phyloP scores from a whole-genome alignment of 371 early-diverging fungal genomes.

The Smittium culicis region DNA sequence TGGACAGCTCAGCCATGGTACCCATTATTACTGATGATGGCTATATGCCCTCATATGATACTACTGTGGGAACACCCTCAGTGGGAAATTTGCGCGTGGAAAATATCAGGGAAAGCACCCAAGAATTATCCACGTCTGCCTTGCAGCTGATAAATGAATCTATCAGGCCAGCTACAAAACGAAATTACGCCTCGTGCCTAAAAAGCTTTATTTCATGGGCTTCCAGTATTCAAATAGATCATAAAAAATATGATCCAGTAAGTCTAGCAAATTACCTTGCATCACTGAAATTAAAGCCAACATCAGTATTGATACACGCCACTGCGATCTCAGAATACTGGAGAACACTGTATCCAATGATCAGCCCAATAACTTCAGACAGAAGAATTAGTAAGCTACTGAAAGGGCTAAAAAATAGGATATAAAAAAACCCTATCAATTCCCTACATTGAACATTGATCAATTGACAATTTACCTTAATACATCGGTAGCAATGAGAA shows the following conservation, averaged over 20 bases:
- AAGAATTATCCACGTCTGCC: not conserved
- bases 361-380: not conserved
- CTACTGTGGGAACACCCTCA: not conserved
- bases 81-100: not conserved
- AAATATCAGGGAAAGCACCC: not conserved
- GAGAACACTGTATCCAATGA: not conserved
- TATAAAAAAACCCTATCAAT: not conserved
- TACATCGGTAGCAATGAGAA: not conserved
- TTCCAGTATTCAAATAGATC: not conserved
- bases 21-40: not conserved
- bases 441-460: no score
- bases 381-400: not conserved
- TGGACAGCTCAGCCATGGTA: not conserved
- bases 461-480: not conserved
- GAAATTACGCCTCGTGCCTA: not conserved
- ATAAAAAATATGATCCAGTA: not conserved
- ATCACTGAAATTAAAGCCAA: slow-evolving; percentile 3
- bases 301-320: not conserved
- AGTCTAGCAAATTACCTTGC: not conserved
- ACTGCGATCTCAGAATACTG: slow-evolving; percentile 1
- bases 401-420: not conserved
- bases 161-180: not conserved
- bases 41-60: not conserved
- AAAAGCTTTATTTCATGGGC: not conserved
- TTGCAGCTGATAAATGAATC: not conserved